phyloP scores from a whole-genome alignment of 257 asterid genomes.

The Catharanthus roseus region DNA sequence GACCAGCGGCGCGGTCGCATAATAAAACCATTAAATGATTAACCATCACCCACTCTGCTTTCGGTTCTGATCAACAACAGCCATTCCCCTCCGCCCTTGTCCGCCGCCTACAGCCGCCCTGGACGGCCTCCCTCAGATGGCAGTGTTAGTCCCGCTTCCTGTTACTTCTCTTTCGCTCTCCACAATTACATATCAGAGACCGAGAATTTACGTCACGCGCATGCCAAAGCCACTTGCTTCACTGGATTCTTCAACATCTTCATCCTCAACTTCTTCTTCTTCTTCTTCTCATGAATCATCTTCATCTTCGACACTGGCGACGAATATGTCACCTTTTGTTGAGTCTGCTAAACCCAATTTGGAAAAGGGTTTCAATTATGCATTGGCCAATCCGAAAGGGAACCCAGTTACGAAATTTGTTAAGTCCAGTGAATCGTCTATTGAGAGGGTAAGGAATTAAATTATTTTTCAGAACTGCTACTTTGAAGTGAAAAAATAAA shows the following conservation, averaged over 20 bases:
- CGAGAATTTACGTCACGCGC: conserved; percentile 20
- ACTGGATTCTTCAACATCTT: conserved; percentile 27
- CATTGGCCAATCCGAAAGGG: conserved; percentile 40
- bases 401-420: conserved; percentile 45
- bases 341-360: conserved; percentile 32
- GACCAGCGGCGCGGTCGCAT: neutral
- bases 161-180: conserved; percentile 27
- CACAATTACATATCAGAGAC: conserved; percentile 21
- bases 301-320: conserved; percentile 31
- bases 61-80: neutral
- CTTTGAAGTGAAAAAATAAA: neutral
- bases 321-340: conserved; percentile 24
- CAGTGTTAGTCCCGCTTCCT: conserved; percentile 33
- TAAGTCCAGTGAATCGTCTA: conserved; percentile 55
- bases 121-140: conserved; percentile 36
- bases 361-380: conserved; percentile 29
- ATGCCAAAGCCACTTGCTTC: conserved; percentile 23
- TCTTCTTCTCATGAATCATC: conserved; percentile 47
- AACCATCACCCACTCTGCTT: neutral
- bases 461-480: neutral
- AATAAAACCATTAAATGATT: neutral
- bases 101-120: neutral
- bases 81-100: too few relatives aligned
- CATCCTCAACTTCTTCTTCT: conserved; percentile 12
- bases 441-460: conserved; percentile 48